Evolutionary conservation across 192 early-diverging fungal genomes (phyloP).

Genomic region (Dimargaris cristalligena): DNA sequence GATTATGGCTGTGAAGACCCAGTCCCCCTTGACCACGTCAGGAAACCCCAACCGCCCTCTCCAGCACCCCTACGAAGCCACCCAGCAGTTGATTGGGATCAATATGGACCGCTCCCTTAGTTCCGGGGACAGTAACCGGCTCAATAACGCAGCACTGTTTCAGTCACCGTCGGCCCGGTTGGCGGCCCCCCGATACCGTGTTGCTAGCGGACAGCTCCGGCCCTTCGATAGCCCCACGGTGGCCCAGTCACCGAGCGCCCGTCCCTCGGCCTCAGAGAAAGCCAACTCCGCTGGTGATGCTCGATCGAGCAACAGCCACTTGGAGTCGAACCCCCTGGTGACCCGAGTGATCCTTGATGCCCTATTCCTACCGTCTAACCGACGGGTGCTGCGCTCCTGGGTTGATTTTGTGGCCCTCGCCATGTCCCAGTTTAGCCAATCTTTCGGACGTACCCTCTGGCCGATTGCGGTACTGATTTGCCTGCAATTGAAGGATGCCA

Average conservation of each 20-base stretch:
- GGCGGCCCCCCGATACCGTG: no score
- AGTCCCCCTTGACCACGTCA: neutral
- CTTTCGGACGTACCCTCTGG: conserved; percentile 40
- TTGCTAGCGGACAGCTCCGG: no score
- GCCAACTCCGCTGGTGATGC: no score
- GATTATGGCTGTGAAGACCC: neutral
- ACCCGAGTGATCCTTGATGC: conserved; percentile 41
- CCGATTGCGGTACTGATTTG: conserved; percentile 24
- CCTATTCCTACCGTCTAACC: conserved; percentile 35
- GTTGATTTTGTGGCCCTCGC: conserved; percentile 52
- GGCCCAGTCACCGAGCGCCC: no score
- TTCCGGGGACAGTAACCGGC: conserved; percentile 10
- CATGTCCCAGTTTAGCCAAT: conserved; percentile 38
- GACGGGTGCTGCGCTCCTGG: conserved; percentile 56
- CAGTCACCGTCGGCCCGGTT: conserved; percentile 7
- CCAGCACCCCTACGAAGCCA: neutral
- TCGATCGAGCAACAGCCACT: no score
- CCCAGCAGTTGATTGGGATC: neutral
- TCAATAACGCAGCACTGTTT: neutral
- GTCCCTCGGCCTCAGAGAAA: no score
- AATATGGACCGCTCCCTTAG: conserved; percentile 8
- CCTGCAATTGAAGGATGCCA: conserved; percentile 6
- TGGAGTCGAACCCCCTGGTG: conserved; percentile 32
- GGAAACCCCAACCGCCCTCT: no score
- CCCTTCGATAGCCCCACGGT: no score